Conservation (phyloP, 805 yeast genomes). For the Cyberlindnera mycetangii region DNA sequence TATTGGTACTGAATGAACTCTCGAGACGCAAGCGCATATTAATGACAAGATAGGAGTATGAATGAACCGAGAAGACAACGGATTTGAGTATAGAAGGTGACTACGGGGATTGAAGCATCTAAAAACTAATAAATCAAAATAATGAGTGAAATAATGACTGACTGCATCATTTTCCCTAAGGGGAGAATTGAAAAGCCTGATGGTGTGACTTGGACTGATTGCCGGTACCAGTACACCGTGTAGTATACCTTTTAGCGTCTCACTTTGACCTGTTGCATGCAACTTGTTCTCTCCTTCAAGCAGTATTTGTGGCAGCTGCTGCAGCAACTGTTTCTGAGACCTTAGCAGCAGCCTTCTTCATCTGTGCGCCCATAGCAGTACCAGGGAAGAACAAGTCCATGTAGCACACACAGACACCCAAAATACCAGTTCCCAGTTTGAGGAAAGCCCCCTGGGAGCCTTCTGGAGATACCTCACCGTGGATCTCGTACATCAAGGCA, state of each 20-base stretch:
- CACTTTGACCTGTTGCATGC: too few species aligned
- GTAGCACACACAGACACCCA: slow-evolving; percentile 46
- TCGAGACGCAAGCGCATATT: too few species aligned
- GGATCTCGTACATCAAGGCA: slow-evolving; percentile 30
- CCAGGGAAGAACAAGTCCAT: slow-evolving; percentile 38
- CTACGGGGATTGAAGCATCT: too few species aligned
- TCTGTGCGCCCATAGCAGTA: slow-evolving; percentile 7
- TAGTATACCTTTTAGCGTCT: too few species aligned
- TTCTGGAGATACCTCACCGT: slow-evolving; percentile 29
- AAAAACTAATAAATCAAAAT: too few species aligned
- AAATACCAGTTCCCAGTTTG: slow-evolving; percentile 7
- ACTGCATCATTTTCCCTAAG: neutral
- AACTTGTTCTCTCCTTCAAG: neutral
- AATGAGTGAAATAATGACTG: neutral
- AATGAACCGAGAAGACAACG: neutral
- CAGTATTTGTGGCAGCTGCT: slow-evolving; percentile 11
- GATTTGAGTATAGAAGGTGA: too few species aligned
- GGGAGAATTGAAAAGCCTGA: neutral
- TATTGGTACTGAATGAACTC: slow-evolving; percentile 56
- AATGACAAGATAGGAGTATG: neutral
- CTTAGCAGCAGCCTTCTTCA: slow-evolving; percentile 13
- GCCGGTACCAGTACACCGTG: neutral
- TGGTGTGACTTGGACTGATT: neutral
- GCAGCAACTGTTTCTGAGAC: slow-evolving; percentile 12
- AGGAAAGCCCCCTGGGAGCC: slow-evolving; percentile 29